These are phyloP conservation scores for Aphanoascus verrucosus DNA, from an alignment of 2,329 filamentous ascomycete species.

Conservation along the genomic window DNA sequence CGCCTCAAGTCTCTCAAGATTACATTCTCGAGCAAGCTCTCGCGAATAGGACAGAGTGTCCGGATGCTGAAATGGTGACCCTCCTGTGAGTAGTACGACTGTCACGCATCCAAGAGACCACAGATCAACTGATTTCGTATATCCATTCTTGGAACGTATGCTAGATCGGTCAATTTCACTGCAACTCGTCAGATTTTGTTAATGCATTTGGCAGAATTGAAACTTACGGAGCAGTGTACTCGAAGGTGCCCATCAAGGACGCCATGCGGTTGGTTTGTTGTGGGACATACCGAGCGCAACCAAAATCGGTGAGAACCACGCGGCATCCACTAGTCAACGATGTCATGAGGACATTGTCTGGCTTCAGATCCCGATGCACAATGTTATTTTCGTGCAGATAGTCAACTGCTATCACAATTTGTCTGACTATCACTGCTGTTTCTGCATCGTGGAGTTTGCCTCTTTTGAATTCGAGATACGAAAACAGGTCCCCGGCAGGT, in stretches of 20 bases:
- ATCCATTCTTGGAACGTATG: conserved; percentile 21
- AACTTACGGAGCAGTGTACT: conserved; percentile 50
- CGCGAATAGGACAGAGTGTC: conserved; percentile 22
- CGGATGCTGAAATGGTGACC: conserved; percentile 38
- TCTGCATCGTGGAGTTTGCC: conserved; percentile 40
- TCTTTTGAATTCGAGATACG: conserved; percentile 44
- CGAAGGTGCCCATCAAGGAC: conserved; percentile 44
- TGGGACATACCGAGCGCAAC: conserved; percentile 38
- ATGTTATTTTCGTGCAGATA: conserved; percentile 47
- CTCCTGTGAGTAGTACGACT: conserved; percentile 42
- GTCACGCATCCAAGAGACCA: conserved; percentile 52
- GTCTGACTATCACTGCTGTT: conserved; percentile 44
- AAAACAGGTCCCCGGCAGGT: conserved; percentile 51
- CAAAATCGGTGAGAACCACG: conserved; percentile 52
- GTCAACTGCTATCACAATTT: conserved; percentile 47
- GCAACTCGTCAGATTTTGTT: neutral
- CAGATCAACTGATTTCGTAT: conserved; percentile 50
- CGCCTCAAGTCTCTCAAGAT: conserved; percentile 38
- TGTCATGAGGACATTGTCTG: conserved; percentile 53
- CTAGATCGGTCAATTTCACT: conserved; percentile 20
- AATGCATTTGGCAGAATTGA: neutral
- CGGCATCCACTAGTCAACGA: conserved; percentile 42
- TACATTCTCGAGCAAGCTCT: conserved; percentile 29
- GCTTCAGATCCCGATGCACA: conserved; percentile 53
- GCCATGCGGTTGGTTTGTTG: conserved; percentile 39